phyloP scores from a whole-genome alignment of 140 eudicot species.

The Ambrosia hybrid region DNA sequence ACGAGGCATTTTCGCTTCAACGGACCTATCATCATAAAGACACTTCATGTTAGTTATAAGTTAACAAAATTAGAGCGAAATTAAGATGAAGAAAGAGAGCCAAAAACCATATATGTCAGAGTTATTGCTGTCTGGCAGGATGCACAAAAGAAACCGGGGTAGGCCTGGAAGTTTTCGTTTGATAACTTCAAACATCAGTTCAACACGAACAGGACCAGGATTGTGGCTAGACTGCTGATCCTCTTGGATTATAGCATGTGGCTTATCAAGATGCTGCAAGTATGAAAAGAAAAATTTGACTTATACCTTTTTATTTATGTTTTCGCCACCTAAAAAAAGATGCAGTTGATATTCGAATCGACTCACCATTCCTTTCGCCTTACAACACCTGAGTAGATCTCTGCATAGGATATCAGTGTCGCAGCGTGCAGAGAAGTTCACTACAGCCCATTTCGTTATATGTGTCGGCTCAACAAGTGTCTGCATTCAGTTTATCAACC shows the following conservation, averaged over 20 bases:
- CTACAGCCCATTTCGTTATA: slow-evolving; percentile 52
- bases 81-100: neutral
- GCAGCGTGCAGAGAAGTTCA: slow-evolving; percentile 61
- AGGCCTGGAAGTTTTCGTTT: slow-evolving; percentile 38
- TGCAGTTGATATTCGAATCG: neutral
- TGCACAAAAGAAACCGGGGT: slow-evolving; percentile 54
- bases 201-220: slow-evolving; percentile 62
- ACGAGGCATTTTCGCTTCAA: slow-evolving; percentile 60
- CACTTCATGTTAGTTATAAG: neutral
- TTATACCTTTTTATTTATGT: neutral
- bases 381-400: slow-evolving; percentile 40
- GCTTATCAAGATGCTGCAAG: slow-evolving; percentile 29
- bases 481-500: slow-evolving; percentile 18
- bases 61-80: neutral
- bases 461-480: slow-evolving; percentile 43
- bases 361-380: slow-evolving; percentile 54
- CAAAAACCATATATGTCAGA: slow-evolving; percentile 52
- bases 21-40: slow-evolving; percentile 40
- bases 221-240: slow-evolving; percentile 38
- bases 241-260: slow-evolving; percentile 48
- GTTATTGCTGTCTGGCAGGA: slow-evolving; percentile 50
- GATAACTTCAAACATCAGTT: slow-evolving; percentile 51
- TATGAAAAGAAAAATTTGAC: neutral
- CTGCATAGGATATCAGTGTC: slow-evolving; percentile 28
- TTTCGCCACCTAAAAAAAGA: neutral